Base-by-base conservation (phyloP, 306 rosid genomes). In the Glycine soja region DNA sequence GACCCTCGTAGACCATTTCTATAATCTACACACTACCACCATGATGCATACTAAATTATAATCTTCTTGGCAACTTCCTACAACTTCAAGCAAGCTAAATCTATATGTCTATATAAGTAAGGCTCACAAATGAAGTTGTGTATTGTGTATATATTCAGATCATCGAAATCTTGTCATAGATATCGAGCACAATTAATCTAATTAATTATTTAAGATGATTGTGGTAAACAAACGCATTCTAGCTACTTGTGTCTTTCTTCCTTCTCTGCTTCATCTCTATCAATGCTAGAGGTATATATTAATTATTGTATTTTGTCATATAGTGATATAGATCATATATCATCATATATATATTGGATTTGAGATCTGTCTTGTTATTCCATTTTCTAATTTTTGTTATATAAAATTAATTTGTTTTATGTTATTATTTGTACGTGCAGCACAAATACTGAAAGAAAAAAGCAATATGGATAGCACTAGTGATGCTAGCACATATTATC, bases 201-300 rank as follows among this genome's bases (percentile, higher is more conserved):
- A 36, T 36, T 36, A 36, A 47, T 34, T 48, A 18, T 48, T 74
- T 36, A 87, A 89, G 86, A 84, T 87, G 78, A 75, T 72, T 46
- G n/a, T 56, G 57, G 84, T 80, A 54, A 85, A 66, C 86, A 88
- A 88, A 51, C 83, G 83, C 64, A 81, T 87, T 66, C 8, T n/a
- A n/a, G n/a, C n/a, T 87, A 66, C 79, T 87, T 66, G 84, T 90
- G 59, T 54, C 82, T 85, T 58, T 93, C 81, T 14, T 91, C 69
- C 62, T 93, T 62, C 77, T 93, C 72, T 91, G 89, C 81, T 81
- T 90, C 87, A 77, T 87, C 74, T 83, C 86, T 14, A 70, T 19
- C 76, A 83, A 88, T 78, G 89, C 87, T 18, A 86, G 82, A 89
- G 98, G 98, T 93, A 87, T 30, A 14, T 11, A 74, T 80, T 6